phyloP scores from a whole-genome alignment of 495 filamentous ascomycete species.

The Hypoxylon crocopeplum region DNA sequence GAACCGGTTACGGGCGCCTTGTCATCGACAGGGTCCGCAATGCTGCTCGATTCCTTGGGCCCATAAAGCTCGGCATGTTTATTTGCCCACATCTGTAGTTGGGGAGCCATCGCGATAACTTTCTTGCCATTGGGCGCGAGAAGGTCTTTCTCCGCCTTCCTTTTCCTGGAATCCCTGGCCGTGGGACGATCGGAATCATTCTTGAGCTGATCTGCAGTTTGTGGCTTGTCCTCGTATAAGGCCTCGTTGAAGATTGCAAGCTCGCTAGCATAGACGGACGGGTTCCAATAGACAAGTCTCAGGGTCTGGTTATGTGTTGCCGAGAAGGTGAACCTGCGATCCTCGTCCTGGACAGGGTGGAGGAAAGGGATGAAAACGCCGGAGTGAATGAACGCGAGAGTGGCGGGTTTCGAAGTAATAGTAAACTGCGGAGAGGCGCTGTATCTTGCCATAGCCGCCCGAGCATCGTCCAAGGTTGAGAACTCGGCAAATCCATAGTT shows the following conservation, averaged over 20 bases:
- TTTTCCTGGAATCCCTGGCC: slow-evolving; percentile 72
- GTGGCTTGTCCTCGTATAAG: slow-evolving; percentile 49
- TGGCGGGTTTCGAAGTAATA: slow-evolving; percentile 78
- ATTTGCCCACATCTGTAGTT: slow-evolving; percentile 88
- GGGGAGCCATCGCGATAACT: slow-evolving; percentile 60
- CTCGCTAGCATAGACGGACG: slow-evolving; percentile 75
- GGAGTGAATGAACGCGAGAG: slow-evolving; percentile 80
- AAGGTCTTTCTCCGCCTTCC: slow-evolving; percentile 63
- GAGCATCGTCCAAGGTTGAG: slow-evolving; percentile 74
- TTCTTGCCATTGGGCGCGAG: slow-evolving; percentile 61
- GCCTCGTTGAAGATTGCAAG: slow-evolving; percentile 60
- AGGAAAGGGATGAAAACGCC: slow-evolving; percentile 86
- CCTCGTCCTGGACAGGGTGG: slow-evolving; percentile 57
- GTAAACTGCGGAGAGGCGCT: slow-evolving; percentile 83
- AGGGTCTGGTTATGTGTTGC: slow-evolving; percentile 73
- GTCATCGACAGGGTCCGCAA: slow-evolving; percentile 19
- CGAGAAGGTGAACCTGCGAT: slow-evolving; percentile 71
- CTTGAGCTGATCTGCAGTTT: slow-evolving; percentile 43
- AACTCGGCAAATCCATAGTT: slow-evolving; percentile 92
- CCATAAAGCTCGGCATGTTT: slow-evolving; percentile 86
- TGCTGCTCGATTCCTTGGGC: slow-evolving; percentile 34
- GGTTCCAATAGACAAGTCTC: slow-evolving; percentile 84
- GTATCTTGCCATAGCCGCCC: slow-evolving; percentile 76
- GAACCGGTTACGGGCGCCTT: slow-evolving; percentile 27
- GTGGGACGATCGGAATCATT: slow-evolving; percentile 38